phyloP scores from a whole-genome alignment of 129 eudicot species.

The Chrysanthemum lavandulifolium region DNA sequence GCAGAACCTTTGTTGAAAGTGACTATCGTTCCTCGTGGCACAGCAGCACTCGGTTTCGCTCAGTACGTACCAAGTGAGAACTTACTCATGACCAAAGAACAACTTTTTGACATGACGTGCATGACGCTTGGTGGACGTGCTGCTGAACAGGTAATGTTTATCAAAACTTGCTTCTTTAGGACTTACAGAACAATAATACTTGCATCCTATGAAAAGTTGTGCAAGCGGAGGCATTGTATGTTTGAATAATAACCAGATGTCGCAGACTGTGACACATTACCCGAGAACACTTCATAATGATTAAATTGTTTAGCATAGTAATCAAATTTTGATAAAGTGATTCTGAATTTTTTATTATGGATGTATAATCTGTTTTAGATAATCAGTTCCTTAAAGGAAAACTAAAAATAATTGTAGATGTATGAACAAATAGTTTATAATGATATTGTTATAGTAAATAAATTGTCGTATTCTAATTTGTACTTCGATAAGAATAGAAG shows the following conservation, averaged over 20 bases:
- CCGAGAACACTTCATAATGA: too few relatives aligned
- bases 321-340: too few relatives aligned
- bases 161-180: background rate
- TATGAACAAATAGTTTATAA: background rate
- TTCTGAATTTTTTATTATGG: too few relatives aligned
- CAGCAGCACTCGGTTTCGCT: constrained; percentile 94
- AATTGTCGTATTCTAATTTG: background rate
- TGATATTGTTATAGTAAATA: background rate
- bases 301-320: too few relatives aligned
- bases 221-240: background rate
- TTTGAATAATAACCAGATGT: background rate
- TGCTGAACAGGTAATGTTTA: constrained; percentile 74
- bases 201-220: background rate
- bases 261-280: background rate
- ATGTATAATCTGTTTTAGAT: too few relatives aligned
- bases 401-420: background rate
- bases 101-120: constrained; percentile 92
- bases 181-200: background rate
- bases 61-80: constrained; percentile 93
- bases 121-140: constrained; percentile 99
- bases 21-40: constrained; percentile 97
- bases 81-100: constrained; percentile 91
- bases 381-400: too few relatives aligned
- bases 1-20: constrained; percentile 91
- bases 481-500: background rate